Evolutionary conservation across 441 rosid species (phyloP).

Genomic region (Gossypium laxum): DNA sequence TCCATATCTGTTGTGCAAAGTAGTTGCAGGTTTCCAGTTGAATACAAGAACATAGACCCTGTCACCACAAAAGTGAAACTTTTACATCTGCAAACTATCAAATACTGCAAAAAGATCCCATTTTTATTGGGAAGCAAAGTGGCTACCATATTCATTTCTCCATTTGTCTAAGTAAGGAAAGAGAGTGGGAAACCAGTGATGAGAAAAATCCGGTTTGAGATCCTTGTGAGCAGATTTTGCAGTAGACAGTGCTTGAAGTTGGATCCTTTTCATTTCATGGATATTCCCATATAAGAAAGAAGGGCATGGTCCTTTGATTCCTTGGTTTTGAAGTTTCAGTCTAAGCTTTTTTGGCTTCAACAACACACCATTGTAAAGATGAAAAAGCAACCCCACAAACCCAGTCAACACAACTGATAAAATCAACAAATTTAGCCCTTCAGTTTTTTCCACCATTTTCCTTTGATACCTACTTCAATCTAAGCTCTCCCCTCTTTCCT

Average conservation of each 20-base stretch:
- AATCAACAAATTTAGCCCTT: background rate
- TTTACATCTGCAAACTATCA: background rate
- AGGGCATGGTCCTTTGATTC: conserved; percentile 38
- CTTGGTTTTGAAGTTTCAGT: conserved; percentile 29
- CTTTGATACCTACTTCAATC: background rate
- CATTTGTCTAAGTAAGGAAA: conserved; percentile 29
- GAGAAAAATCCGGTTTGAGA: conserved; percentile 12
- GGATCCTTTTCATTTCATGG: conserved; percentile 26
- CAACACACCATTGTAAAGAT: conserved; percentile 14
- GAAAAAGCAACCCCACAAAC: conserved; percentile 1
- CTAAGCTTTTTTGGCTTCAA: conserved; percentile 21
- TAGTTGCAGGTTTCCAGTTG: conserved; percentile 26
- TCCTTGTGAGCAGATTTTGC: conserved; percentile 4
- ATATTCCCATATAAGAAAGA: conserved; percentile 32
- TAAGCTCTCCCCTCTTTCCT: background rate
- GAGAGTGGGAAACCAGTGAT: conserved; percentile 30
- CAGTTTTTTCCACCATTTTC: background rate
- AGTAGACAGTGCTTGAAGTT: conserved; percentile 2
- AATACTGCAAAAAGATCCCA: background rate
- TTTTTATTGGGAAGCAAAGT: background rate
- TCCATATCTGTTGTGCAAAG: conserved; percentile 28
- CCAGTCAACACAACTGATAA: conserved; percentile 16
- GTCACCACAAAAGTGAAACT: background rate
- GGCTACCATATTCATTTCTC: conserved; percentile 28
- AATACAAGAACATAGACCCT: conserved; percentile 35